Evolutionary conservation across 148 eudicot species (phyloP).

Genomic region (Salicornia ramosissima): DNA sequence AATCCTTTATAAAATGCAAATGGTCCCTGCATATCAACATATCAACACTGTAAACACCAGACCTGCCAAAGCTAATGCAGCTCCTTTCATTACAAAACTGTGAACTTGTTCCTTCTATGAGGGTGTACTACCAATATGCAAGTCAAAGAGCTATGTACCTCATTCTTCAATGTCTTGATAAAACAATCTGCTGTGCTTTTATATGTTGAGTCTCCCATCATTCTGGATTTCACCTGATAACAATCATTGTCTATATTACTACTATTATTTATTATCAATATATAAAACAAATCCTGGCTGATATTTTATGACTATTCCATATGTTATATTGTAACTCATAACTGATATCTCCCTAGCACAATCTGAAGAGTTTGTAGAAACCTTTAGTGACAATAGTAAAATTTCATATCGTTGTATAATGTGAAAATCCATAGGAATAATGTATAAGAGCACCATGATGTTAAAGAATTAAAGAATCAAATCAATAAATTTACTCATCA

Average conservation of each 20-base stretch:
- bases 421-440: background rate
- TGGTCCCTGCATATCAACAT: conserved; percentile 56
- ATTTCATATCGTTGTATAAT: background rate
- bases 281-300: too few relatives aligned
- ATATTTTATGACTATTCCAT: too few relatives aligned
- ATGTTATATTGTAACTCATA: too few relatives aligned
- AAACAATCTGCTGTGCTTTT: conserved; percentile 67
- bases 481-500: background rate
- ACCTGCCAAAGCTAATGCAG: background rate
- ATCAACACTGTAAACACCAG: background rate
- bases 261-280: too few relatives aligned
- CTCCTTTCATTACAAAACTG: background rate
- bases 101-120: background rate
- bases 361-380: too few relatives aligned
- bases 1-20: conserved; percentile 88
- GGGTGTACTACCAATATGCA: background rate
- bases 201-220: conserved; percentile 86
- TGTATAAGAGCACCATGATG: conserved; percentile 5
- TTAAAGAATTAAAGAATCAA: background rate
- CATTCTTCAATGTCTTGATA: conserved; percentile 64
- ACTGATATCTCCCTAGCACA: too few relatives aligned
- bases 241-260: background rate
- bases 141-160: conserved; percentile 34
- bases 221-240: conserved; percentile 82
- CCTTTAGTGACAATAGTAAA: too few relatives aligned